Evolutionary conservation across 441 rosid species (phyloP).

Genomic region (Populus trichocarpa): DNA sequence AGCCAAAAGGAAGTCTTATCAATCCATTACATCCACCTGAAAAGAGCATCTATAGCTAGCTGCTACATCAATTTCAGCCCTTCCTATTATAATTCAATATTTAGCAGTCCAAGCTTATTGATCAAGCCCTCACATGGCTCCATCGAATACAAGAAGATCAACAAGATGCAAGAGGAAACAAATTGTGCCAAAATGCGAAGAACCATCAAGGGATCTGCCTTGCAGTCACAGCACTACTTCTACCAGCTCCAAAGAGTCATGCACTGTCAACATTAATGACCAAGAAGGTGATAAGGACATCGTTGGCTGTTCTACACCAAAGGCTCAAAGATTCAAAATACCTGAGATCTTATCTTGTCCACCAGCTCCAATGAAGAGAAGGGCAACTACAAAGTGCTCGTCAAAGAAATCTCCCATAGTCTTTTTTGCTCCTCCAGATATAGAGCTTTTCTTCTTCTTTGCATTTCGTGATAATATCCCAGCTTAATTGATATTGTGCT

Average conservation of each 20-base stretch:
- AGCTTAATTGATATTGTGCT: neutral
- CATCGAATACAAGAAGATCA: neutral
- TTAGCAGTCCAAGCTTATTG: neutral
- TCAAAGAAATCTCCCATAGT: slow-evolving; percentile 20
- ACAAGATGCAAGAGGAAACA: neutral
- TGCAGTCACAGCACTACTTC: neutral
- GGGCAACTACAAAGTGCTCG: slow-evolving; percentile 17
- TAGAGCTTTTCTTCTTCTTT: slow-evolving; percentile 43
- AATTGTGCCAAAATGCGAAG: neutral
- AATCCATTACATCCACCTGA: too few relatives aligned
- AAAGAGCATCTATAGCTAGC: too few relatives aligned
- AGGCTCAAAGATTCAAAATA: slow-evolving; percentile 30
- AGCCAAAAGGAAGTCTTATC: neutral
- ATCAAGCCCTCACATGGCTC: slow-evolving; percentile 2
- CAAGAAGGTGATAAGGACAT: neutral
- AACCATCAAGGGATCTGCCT: neutral
- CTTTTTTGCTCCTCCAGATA: slow-evolving; percentile 39
- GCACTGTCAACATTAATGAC: neutral
- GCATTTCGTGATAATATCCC: slow-evolving; percentile 21
- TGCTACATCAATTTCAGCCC: neutral
- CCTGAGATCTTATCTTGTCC: slow-evolving; percentile 35
- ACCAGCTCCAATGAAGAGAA: slow-evolving; percentile 53
- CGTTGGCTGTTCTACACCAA: slow-evolving; percentile 30
- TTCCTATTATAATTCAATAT: neutral
- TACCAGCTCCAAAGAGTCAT: neutral